phyloP scores from a whole-genome alignment of 257 asterid species.

The Solanum boliviense region DNA sequence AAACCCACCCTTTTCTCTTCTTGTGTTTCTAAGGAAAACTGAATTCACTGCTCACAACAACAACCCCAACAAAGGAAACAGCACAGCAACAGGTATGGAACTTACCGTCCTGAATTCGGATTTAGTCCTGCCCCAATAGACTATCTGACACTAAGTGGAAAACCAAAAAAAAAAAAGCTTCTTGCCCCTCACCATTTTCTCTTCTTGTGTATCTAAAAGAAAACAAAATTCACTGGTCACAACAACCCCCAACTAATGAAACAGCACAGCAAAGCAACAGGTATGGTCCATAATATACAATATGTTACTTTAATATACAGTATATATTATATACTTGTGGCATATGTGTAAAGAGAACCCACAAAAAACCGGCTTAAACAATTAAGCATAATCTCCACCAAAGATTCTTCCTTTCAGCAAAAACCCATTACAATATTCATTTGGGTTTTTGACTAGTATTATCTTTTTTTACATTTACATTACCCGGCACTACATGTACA shows the following conservation, averaged over 20 bases:
- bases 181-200: neutral
- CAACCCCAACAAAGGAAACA: neutral
- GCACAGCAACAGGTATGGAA: conserved; percentile 5
- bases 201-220: neutral
- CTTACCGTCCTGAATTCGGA: neutral
- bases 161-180: neutral
- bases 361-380: conserved; percentile 9
- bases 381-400: conserved; percentile 9
- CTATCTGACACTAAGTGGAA: neutral
- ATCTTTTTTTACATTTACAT: neutral
- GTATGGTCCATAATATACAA: conserved; percentile 15
- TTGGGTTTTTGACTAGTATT: conserved; percentile 11
- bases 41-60: neutral
- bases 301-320: neutral
- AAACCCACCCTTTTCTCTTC: neutral
- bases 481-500: neutral
- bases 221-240: neutral
- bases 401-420: conserved; percentile 23
- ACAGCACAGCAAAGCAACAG: neutral
- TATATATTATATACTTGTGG: neutral
- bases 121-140: neutral
- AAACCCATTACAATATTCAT: neutral
- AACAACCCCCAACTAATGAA: neutral
- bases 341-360: conserved; percentile 12
- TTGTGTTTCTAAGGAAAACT: neutral